Evolutionary conservation across 2,329 filamentous ascomycete genomes (phyloP), one percentile per base, ranked within the genome.

Genomic region (Drechslerella coelobrocha): DNA sequence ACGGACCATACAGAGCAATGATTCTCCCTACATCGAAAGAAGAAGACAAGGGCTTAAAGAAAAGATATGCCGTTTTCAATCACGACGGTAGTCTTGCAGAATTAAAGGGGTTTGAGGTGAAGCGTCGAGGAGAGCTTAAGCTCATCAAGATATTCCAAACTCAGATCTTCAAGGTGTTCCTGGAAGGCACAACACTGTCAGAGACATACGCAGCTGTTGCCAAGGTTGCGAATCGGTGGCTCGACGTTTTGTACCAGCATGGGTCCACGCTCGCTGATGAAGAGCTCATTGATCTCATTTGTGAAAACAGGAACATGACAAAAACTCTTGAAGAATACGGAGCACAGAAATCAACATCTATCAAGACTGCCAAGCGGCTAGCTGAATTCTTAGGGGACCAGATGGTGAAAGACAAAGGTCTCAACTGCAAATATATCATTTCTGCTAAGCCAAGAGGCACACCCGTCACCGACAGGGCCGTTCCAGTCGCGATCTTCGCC

Each of bases 351-450:
- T 97, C 93, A 0, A 99, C 94, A 0, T 96, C 94, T n/a, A 99
- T 99, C 78, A 99, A 94, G 1, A 99, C 94, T 0, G 94, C 94
- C 9, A 94, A 89, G 76, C 91, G 94, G 73, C 81, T 99, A 43
- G 94, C 94, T 34, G 94, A 99, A 77, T 99, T 99, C 78, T 78
- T 99, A 72, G 94, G 94, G 34, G 93, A 97, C 78, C 92, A 96
- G 77, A 99, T 99, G 95, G 88, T 97, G 76, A 99, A 99, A 78
- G 95, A 99, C 80, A 99, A 97, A 79, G 94, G 94, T 2, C 80
- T 99, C 75, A 99, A 99, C 81, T 99, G 94, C 87, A 97, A 97
- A 80, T 99, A 97, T 79, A 97, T 99, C 78, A 97, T 99, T 77
- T 96, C 92, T 55, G 85, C 91, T 12, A 86, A 85, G 73, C 94